These are phyloP conservation scores for Candida peoriensis DNA, from an alignment of 805 yeast genomes.

Conservation along the genomic window DNA sequence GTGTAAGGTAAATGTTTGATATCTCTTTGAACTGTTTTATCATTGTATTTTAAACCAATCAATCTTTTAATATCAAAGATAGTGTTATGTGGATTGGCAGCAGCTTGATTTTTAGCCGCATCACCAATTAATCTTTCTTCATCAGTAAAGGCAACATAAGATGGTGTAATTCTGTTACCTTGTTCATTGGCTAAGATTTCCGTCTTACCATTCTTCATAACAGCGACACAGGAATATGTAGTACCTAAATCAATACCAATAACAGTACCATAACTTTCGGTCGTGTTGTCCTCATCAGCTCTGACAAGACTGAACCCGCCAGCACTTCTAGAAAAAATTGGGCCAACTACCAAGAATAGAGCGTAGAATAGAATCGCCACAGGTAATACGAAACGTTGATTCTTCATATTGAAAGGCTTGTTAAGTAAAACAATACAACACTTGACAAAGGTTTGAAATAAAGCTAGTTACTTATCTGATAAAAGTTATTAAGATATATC, in stretches of 20 bases:
- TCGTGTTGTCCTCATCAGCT: slow-evolving; percentile 26
- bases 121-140: slow-evolving; percentile 93
- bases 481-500: too few species aligned
- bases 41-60: slow-evolving; percentile 78
- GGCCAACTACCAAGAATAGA: slow-evolving; percentile 22
- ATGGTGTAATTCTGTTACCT: slow-evolving; percentile 96
- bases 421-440: too few species aligned
- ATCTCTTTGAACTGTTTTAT: slow-evolving; percentile 75
- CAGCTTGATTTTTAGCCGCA: slow-evolving; percentile 95
- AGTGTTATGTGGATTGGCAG: slow-evolving; percentile 81
- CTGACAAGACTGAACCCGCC: slow-evolving; percentile 20
- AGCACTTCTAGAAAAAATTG: slow-evolving; percentile 12
- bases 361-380: slow-evolving; percentile 29
- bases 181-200: slow-evolving; percentile 94
- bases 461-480: too few species aligned
- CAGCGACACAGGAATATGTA: slow-evolving; percentile 95
- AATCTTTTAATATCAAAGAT: slow-evolving; percentile 88
- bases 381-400: slow-evolving; percentile 28
- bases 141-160: slow-evolving; percentile 88
- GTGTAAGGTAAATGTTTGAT: slow-evolving; percentile 77
- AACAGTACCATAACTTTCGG: slow-evolving; percentile 56
- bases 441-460: too few species aligned
- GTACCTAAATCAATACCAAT: slow-evolving; percentile 98
- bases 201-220: slow-evolving; percentile 76
- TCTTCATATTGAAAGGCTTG: slow-evolving; percentile 20